Conservation (phyloP, 2,329 filamentous ascomycete species). For the Arthrobotrys entomopaga region DNA sequence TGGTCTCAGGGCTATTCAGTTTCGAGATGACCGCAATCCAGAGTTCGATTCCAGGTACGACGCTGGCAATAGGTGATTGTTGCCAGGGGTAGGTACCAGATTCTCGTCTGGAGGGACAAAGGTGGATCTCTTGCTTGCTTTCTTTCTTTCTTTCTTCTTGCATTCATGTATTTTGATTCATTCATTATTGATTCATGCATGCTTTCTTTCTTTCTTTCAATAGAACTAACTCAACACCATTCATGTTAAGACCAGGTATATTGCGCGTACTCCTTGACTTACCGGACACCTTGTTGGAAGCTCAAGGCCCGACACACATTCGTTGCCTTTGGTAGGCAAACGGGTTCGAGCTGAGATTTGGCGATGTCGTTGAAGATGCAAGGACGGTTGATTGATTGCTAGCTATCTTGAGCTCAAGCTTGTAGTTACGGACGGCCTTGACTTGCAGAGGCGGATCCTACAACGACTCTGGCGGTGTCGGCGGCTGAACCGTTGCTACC, state of each 20-base stretch:
- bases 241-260: conserved; percentile 19
- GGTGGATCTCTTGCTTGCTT: conserved; percentile 13
- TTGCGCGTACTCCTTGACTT: conserved; percentile 52
- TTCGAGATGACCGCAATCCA: too few relatives aligned
- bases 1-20: too few relatives aligned
- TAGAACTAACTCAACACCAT: conserved; percentile 4
- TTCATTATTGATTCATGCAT: too few relatives aligned
- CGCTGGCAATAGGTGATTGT: not conserved
- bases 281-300: conserved; percentile 43
- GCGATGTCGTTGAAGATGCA: not conserved
- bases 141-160: not conserved
- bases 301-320: conserved; percentile 19
- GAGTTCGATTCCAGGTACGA: too few relatives aligned
- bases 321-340: conserved; percentile 38
- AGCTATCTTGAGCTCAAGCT: too few relatives aligned
- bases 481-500: too few relatives aligned
- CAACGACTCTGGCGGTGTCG: not conserved
- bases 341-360: conserved; percentile 1
- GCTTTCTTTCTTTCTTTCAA: not conserved
- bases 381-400: too few relatives aligned
- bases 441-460: not conserved
- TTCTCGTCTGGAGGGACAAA: not conserved
- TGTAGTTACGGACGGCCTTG: too few relatives aligned
- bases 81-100: conserved; percentile 32
- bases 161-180: too few relatives aligned